A percentile compares a stretch with the other conserved stretches of the same genome.
phyloP scores from a whole-genome alignment of 495 filamentous ascomycete species.

The Xylaria curta region DNA sequence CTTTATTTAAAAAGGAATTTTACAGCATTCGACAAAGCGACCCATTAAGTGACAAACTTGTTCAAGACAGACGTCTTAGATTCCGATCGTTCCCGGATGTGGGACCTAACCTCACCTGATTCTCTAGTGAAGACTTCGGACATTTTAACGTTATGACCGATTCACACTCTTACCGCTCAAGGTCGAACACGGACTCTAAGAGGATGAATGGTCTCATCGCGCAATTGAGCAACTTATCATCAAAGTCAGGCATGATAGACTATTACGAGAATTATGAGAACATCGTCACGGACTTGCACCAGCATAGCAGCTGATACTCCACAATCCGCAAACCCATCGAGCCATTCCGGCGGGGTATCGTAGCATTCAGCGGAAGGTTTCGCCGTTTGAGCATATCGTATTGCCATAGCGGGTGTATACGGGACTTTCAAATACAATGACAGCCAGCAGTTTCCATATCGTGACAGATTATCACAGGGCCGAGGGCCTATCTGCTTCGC shows the following conservation, averaged over 20 bases:
- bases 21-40: not conserved
- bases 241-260: constrained; percentile 8
- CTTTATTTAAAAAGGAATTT: not conserved
- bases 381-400: constrained; percentile 24
- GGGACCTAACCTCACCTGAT: too few species aligned
- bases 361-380: constrained; percentile 25
- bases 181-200: not conserved
- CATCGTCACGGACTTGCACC: constrained; percentile 24
- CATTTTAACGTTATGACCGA: not conserved
- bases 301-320: constrained; percentile 19
- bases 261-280: constrained; percentile 14
- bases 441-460: constrained; percentile 23
- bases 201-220: constrained; percentile 13
- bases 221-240: constrained; percentile 14
- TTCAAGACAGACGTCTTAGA: not conserved
- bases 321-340: constrained; percentile 24
- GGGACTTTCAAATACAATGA: constrained; percentile 26
- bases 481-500: not conserved
- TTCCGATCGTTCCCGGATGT: not conserved
- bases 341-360: constrained; percentile 22
- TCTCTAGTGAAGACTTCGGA: not conserved
- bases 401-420: constrained; percentile 16
- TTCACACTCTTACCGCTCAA: not conserved
- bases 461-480: constrained; percentile 23
- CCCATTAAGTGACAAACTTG: not conserved